Conservation (phyloP, 2,329 filamentous ascomycete genomes). For the Monilinia aucupariae region DNA sequence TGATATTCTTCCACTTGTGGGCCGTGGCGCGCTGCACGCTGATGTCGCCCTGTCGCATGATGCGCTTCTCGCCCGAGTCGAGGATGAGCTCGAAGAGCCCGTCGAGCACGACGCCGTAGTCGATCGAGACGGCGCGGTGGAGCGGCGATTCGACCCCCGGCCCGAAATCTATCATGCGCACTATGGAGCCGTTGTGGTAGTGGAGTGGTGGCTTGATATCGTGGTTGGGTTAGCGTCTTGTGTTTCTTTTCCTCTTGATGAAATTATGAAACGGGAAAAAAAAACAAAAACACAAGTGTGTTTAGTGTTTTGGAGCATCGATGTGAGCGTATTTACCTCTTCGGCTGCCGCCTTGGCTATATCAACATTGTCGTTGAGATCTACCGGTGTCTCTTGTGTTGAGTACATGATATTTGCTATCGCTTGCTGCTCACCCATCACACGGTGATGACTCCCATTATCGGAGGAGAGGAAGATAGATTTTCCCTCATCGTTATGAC, state of each 20-base stretch:
- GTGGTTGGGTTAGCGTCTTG: neutral
- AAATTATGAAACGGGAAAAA: too few species aligned
- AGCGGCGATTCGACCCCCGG: conserved; percentile 13
- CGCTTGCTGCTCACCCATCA: conserved; percentile 14
- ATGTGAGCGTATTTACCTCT: too few species aligned
- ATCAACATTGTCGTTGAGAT: conserved; percentile 19
- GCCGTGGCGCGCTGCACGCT: conserved; percentile 15
- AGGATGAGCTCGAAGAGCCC: conserved; percentile 19
- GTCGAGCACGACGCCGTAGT: conserved; percentile 18
- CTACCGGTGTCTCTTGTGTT: conserved; percentile 15
- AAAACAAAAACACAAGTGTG: too few species aligned
- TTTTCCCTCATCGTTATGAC: conserved; percentile 18
- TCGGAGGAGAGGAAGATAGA: conserved; percentile 20
- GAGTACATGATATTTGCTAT: conserved; percentile 18
- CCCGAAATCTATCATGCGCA: conserved; percentile 20
- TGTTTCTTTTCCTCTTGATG: too few species aligned
- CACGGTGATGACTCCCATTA: conserved; percentile 25
- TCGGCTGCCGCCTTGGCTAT: conserved; percentile 11
- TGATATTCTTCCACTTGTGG: conserved; percentile 19
- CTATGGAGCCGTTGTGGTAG: conserved; percentile 14
- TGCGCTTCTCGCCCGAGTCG: conserved; percentile 15
- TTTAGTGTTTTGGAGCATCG: too few species aligned
- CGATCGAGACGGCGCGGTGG: conserved; percentile 17
- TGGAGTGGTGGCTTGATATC: conserved; percentile 17
- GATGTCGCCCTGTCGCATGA: conserved; percentile 18